These are phyloP conservation scores for Penicillium chermesinum DNA, from an alignment of 495 filamentous ascomycete species.

Conservation along the genomic window DNA sequence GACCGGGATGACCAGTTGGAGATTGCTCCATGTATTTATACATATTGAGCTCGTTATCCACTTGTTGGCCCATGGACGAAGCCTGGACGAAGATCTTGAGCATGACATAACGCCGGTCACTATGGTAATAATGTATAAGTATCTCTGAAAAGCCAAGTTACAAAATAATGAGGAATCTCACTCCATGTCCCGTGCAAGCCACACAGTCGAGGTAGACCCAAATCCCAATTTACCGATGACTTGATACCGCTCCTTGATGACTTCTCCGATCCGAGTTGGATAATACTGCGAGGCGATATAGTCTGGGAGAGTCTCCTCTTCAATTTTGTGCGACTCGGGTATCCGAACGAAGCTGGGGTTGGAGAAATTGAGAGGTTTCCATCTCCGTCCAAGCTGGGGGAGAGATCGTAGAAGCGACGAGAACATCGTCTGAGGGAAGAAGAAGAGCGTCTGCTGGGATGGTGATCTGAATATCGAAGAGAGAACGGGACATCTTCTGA, in stretches of 20 bases:
- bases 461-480: neutral
- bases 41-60: slow-evolving; percentile 34
- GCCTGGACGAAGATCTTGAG: slow-evolving; percentile 33
- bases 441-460: neutral
- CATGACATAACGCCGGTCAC: slow-evolving; percentile 24
- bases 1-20: slow-evolving; percentile 18
- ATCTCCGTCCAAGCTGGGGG: slow-evolving; percentile 6
- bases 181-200: slow-evolving; percentile 32
- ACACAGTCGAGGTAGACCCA: slow-evolving; percentile 30
- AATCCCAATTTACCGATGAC: slow-evolving; percentile 36
- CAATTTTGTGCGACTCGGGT: slow-evolving; percentile 7
- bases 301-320: slow-evolving; percentile 6
- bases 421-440: neutral
- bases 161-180: slow-evolving; percentile 15
- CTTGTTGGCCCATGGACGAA: slow-evolving; percentile 19
- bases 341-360: slow-evolving; percentile 13
- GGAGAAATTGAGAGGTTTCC: slow-evolving; percentile 15
- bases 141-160: slow-evolving; percentile 1
- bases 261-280: slow-evolving; percentile 33
- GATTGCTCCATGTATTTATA: slow-evolving; percentile 12
- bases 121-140: slow-evolving; percentile 2
- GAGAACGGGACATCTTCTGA: no score
- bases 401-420: slow-evolving; percentile 10
- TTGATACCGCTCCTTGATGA: slow-evolving; percentile 33
- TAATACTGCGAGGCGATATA: slow-evolving; percentile 25